Evolutionary conservation across 2,329 filamentous ascomycete species (phyloP).

Genomic region (Ceratocystis destructans): DNA sequence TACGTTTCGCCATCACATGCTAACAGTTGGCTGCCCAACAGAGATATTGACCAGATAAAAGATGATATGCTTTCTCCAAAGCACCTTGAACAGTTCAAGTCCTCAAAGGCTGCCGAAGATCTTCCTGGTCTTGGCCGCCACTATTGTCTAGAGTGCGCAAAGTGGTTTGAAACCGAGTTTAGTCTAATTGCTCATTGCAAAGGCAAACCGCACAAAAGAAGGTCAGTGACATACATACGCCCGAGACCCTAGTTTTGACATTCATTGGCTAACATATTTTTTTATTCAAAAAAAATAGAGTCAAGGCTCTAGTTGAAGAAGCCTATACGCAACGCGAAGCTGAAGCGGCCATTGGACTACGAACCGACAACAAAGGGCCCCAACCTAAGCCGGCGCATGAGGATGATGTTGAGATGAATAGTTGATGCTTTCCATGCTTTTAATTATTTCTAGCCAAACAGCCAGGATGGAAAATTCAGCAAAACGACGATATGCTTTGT

Average conservation of each 20-base stretch:
- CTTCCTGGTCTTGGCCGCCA: conserved; percentile 71
- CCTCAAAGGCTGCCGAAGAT: conserved; percentile 69
- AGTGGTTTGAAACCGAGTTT: conserved; percentile 81
- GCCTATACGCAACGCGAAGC: conserved; percentile 78
- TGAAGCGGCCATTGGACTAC: conserved; percentile 62
- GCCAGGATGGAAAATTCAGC: not conserved
- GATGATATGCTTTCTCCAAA: conserved; percentile 64
- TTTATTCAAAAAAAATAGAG: conserved; percentile 34
- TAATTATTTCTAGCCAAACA: not conserved
- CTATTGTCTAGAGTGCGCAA: conserved; percentile 88
- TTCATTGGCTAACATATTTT: not conserved
- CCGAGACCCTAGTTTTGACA: not conserved
- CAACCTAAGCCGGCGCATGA: conserved; percentile 20
- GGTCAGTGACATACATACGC: conserved; percentile 35
- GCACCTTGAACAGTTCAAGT: conserved; percentile 67
- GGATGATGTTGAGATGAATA: conserved; percentile 27
- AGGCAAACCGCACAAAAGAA: conserved; percentile 88
- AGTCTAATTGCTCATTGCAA: conserved; percentile 64
- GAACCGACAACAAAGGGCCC: conserved; percentile 48
- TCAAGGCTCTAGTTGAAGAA: conserved; percentile 70
- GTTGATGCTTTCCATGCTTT: conserved; percentile 20
- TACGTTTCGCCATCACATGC: not conserved
- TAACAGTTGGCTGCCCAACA: conserved; percentile 29
- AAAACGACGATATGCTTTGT: not conserved
- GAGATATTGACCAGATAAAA: conserved; percentile 86